Evolutionary conservation across 1,284 basidiomycete species (phyloP), one percentile per base, ranked within the genome.

Genomic region (Tylopilus sp.): DNA sequence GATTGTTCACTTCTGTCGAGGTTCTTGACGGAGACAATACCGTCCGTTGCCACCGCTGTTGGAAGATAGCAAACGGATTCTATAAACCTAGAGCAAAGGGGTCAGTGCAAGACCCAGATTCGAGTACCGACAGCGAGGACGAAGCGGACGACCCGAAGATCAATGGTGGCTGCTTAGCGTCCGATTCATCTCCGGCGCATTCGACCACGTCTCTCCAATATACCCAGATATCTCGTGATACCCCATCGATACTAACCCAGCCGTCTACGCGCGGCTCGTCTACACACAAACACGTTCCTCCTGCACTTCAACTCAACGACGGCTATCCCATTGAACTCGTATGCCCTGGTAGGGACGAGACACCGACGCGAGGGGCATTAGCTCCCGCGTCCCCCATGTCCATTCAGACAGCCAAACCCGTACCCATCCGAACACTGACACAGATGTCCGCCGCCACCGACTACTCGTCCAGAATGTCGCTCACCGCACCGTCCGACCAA

Each of bases 11-110:
- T 0, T 78, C 86, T 5, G 93, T 96, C 20, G 94, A 98, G 66
- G 83, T 93, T 8, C 74, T 98, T 28, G 92, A 97, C 60, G 93
- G 92, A 1, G 93, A 96, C 61, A 97, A 98, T 64, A 89, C 87
- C 74, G 95, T 97, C 57, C 92, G 93, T 0, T 98, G 94, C 70
- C 81, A 90, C 61, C 81, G 88, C 52, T 98, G 94, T 73, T 98
- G 94, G 94, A 92, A 93, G 73, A 83, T 89, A 43, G 84, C 81
- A 40, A 84, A 92, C 62, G 87, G 87, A 11, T 61, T 76, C 51
- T 79, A 82, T 63, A 68, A 76, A 57, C 66, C 69, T 61, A 54
- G 45, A 13, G 59, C 70, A 14, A 63, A 70, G 50, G 69, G 56
- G 28, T 71, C 67, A 10, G 72, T 66, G 15, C 70, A 63, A 33